These are phyloP conservation scores for Tuber aestivum DNA, from an alignment of 495 filamentous ascomycete species.

Conservation along the genomic window DNA sequence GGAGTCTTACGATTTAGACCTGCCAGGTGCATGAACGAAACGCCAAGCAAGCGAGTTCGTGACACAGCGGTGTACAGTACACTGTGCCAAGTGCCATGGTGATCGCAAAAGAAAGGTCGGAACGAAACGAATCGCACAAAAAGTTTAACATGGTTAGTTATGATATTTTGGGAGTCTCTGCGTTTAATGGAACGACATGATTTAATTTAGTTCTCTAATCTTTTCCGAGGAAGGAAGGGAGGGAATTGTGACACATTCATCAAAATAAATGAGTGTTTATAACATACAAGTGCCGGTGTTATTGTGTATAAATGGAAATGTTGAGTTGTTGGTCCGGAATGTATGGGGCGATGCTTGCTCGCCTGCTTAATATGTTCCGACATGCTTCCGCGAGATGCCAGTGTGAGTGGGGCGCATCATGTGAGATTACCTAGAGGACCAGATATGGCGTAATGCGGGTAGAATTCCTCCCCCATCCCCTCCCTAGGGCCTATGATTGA, in stretches of 20 bases:
- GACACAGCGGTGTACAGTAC: neutral
- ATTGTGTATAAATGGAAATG: too few relatives aligned
- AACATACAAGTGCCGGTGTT: too few relatives aligned
- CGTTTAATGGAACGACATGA: neutral
- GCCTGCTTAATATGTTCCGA: neutral
- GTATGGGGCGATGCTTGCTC: too few relatives aligned
- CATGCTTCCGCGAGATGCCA: neutral
- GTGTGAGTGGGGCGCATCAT: neutral
- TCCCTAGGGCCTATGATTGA: neutral
- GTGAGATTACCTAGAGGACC: neutral
- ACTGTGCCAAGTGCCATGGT: neutral
- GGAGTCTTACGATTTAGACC: neutral
- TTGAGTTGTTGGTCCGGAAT: too few relatives aligned
- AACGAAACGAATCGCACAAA: neutral
- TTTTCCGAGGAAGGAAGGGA: neutral
- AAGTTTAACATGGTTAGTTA: neutral
- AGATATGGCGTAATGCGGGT: neutral
- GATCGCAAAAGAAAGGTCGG: neutral
- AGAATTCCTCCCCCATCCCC: too few relatives aligned
- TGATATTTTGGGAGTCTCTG: neutral
- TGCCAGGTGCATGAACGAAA: neutral
- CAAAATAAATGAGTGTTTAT: neutral
- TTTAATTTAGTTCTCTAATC: neutral
- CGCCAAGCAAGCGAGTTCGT: neutral
- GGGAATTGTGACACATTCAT: neutral